Base-by-base conservation (phyloP, 2,329 filamentous ascomycete species). In the Sclerotinia sclerotiorum region DNA sequence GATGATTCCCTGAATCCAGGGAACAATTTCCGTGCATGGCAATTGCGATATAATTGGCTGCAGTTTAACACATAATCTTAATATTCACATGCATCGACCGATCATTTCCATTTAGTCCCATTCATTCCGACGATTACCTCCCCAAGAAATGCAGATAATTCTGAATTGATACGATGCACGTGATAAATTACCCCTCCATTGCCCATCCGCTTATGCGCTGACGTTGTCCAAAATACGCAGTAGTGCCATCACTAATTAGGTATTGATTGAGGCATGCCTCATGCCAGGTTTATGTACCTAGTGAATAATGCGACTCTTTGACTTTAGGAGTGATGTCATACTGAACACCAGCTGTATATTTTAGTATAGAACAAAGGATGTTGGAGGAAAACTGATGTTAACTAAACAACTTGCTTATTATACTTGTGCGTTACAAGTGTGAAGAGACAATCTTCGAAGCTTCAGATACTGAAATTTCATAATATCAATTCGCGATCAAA, bases 121-220 rank as follows among this genome's bases (percentile, higher is more conserved):
- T 4, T 39, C 11, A 17, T 17, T n/a, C 17, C 13, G 29, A 32
- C 15, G 21, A 56, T 29, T 39, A 56, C 35, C 2, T 56, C 10
- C 21, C 10, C 29, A 55, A 55, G 19, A n/a, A n/a, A 56, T 56
- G 35, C 10, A 21, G n/a, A 6, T 11, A 32, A 35, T 42, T 17
- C 39, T 6, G 39, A 42, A 42, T 42, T 13, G 15, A 42, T 42
- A 42, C 8, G 10, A 35, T 15, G 5, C 60, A 51, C 60, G 60
- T 51, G 60, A 62, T 19, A 5, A 49, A 51, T 60, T 62, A 39
- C 48, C 61, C 46, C 60, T 60, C 65, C 27, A 69, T 58, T 54
- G 19, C n/a, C 21, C 54, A 27, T 44, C 15, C 24, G 42, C n/a
- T 52, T 42, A 46, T 48, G 39, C 52, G n/a, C 64, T 68, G 44